Evolutionary conservation across 495 filamentous ascomycete genomes (phyloP).

Genomic region (Peziza echinospora): DNA sequence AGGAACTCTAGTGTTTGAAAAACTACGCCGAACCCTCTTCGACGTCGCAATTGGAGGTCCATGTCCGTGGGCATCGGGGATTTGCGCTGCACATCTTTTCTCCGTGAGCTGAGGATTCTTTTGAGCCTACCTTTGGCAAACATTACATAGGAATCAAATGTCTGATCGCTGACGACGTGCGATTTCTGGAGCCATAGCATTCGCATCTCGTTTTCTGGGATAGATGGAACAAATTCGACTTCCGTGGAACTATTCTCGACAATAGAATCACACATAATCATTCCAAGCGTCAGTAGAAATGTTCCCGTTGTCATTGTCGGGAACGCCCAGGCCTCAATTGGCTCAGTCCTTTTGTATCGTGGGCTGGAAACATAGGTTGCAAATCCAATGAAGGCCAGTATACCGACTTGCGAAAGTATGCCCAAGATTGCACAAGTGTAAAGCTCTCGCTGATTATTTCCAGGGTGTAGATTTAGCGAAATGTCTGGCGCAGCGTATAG

Average conservation of each 20-base stretch:
- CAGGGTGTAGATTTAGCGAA: constrained; percentile 1
- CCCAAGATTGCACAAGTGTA: constrained; percentile 1
- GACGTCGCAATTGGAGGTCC: background rate
- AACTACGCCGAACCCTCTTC: background rate
- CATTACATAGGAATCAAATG: constrained; percentile 5
- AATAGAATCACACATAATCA: constrained; percentile 4
- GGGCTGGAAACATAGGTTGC: background rate
- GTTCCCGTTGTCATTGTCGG: constrained; percentile 1
- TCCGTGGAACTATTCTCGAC: constrained; percentile 3
- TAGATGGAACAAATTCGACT: no score
- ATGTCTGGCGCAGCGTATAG: constrained; percentile 8
- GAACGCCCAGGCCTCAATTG: background rate
- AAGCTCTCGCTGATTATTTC: background rate
- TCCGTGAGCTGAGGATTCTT: constrained; percentile 3
- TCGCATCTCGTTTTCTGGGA: no score
- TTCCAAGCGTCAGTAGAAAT: background rate
- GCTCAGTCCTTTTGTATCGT: background rate
- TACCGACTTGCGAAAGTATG: background rate
- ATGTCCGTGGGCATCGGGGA: background rate
- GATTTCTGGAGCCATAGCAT: constrained; percentile 10
- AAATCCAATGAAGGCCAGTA: constrained; percentile 1
- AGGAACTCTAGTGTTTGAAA: background rate
- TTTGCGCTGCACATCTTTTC: no score
- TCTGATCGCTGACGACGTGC: constrained; percentile 7
- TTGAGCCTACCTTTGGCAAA: background rate